Evolutionary conservation across 2,329 filamentous ascomycete genomes (phyloP).

Genomic region (Xylaria sp.): DNA sequence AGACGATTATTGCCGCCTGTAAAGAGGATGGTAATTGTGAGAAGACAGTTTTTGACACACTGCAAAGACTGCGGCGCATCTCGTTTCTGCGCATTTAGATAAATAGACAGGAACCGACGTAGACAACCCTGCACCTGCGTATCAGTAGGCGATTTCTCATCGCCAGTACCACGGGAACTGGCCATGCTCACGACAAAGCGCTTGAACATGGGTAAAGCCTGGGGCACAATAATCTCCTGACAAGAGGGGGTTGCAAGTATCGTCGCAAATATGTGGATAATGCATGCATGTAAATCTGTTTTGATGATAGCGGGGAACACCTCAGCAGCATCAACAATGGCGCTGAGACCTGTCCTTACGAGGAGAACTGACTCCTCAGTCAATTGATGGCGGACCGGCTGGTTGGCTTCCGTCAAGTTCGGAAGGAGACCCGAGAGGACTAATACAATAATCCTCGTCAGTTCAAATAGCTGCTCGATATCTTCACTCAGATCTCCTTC

Average conservation of each 20-base stretch:
- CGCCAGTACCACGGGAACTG: constrained; percentile 52
- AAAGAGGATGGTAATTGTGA: constrained; percentile 89
- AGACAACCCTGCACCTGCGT: constrained; percentile 84
- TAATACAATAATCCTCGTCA: constrained; percentile 94
- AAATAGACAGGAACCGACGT: constrained; percentile 82
- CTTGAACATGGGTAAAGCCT: constrained; percentile 89
- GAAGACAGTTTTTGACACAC: constrained; percentile 91
- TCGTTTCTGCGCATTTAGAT: constrained; percentile 78
- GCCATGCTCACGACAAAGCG: constrained; percentile 85
- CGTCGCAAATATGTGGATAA: constrained; percentile 94
- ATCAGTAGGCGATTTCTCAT: constrained; percentile 61
- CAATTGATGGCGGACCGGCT: constrained; percentile 76
- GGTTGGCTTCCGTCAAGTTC: constrained; percentile 75
- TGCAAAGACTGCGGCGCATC: constrained; percentile 79
- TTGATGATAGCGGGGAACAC: constrained; percentile 98
- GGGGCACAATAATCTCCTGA: constrained; percentile 88
- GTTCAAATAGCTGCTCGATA: constrained; percentile 96
- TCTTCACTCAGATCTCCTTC: constrained; percentile 91
- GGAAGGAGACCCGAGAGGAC: constrained; percentile 89
- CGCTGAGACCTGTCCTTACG: constrained; percentile 81
- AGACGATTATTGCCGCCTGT: constrained; percentile 81
- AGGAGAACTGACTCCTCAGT: constrained; percentile 88
- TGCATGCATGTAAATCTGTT: constrained; percentile 94
- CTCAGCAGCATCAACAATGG: constrained; percentile 91
- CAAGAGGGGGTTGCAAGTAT: constrained; percentile 88